phyloP scores from a whole-genome alignment of 2,329 filamentous ascomycete genomes.

The Hypoxylon sp. region DNA sequence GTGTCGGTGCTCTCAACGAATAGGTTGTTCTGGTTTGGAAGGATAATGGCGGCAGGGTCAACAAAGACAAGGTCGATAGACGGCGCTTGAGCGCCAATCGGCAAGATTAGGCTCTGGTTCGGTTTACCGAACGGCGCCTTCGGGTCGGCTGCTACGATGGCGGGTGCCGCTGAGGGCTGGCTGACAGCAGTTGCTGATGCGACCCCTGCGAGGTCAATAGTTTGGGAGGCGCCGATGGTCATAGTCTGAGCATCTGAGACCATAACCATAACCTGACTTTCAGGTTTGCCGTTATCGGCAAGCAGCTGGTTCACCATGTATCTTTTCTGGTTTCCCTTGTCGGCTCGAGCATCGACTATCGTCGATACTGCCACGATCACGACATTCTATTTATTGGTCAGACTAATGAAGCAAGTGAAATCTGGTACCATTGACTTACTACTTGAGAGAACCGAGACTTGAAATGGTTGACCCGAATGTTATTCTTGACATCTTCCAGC shows the following conservation, averaged over 20 bases:
- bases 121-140: conserved; percentile 55
- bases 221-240: conserved; percentile 53
- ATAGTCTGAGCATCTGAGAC: conserved; percentile 57
- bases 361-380: conserved; percentile 59
- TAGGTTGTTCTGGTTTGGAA: conserved; percentile 53
- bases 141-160: conserved; percentile 50
- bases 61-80: conserved; percentile 52
- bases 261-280: conserved; percentile 57
- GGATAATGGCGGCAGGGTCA: conserved; percentile 59
- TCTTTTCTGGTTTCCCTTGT: conserved; percentile 51
- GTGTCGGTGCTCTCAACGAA: conserved; percentile 56
- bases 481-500: conserved; percentile 60
- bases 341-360: conserved; percentile 56
- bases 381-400: conserved; percentile 52
- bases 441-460: conserved; percentile 56
- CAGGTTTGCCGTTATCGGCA: conserved; percentile 57
- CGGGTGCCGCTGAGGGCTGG: conserved; percentile 38
- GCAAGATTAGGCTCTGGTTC: conserved; percentile 56
- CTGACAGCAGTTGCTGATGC: conserved; percentile 43
- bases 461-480: conserved; percentile 60
- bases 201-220: conserved; percentile 44
- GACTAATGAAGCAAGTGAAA: background rate
- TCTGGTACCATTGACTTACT: conserved; percentile 47
- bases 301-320: conserved; percentile 60
- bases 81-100: conserved; percentile 51